Conservation (phyloP, 345 rosid genomes). For the Citropsis articulata region DNA sequence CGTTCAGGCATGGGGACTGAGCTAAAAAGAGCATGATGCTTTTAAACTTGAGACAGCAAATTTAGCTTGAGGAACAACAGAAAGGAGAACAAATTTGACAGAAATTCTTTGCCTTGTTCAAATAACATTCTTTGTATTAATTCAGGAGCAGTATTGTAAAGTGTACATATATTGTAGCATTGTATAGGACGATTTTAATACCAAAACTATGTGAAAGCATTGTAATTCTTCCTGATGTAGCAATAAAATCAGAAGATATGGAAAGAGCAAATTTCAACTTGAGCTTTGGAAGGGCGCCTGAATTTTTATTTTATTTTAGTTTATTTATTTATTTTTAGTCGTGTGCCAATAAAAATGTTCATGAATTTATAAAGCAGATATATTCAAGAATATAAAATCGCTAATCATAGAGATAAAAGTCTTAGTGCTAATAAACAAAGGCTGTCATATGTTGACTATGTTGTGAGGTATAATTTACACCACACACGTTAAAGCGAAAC, state of each 20-base stretch:
- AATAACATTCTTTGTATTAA: background rate
- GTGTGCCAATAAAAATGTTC: too few species aligned
- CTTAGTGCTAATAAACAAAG: background rate
- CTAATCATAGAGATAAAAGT: background rate
- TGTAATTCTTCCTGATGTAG: background rate
- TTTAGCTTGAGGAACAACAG: background rate
- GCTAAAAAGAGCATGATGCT: slow-evolving; percentile 24
- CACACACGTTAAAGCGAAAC: too few species aligned
- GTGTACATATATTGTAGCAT: slow-evolving; percentile 7
- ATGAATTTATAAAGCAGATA: background rate
- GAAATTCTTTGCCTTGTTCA: slow-evolving; percentile 8
- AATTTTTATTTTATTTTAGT: too few species aligned
- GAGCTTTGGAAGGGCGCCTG: background rate
- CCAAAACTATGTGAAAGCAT: background rate
- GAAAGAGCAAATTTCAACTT: too few species aligned
- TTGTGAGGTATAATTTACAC: too few species aligned
- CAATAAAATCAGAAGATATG: background rate
- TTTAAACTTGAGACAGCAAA: background rate
- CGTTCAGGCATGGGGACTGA: slow-evolving; percentile 65
- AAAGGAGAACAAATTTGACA: background rate
- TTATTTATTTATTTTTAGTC: too few species aligned
- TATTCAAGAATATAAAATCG: background rate
- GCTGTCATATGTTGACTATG: too few species aligned
- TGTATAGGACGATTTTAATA: background rate
- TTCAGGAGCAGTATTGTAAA: background rate